Base-by-base conservation (phyloP, 1,284 basidiomycete genomes). In the Austroboletus novae-zelandiae region DNA sequence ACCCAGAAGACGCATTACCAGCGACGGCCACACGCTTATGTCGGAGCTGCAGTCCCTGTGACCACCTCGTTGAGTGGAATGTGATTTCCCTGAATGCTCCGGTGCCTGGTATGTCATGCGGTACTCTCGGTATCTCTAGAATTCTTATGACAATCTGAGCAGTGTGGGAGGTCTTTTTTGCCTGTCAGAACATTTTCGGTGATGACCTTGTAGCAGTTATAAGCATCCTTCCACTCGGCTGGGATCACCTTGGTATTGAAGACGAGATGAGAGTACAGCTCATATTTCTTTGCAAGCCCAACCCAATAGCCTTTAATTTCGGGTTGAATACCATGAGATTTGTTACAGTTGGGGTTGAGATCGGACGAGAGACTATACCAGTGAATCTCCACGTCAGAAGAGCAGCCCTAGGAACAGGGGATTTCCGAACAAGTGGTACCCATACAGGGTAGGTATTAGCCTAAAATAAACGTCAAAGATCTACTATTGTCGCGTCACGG, bases 1-100 rank as follows among this genome's bases (percentile, higher is more conserved):
- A 66, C 65, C 61, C 75, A 36, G 77, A 77, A 17, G 76, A 73
- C 1, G 77, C 80, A 54, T 77, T 80, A 10, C 79, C 80, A 47
- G 81, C 69, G 17, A 81, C 60, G 3, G 73, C 77, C 4, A 79
- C 71, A 37, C 66, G 67, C 57, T 78, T 78, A 20, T 67, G 70
- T 10, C 58, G 64, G 23, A 77, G 64, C 50, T 75, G 66, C 32
- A 78, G 61, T 10, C 66, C 63, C 8, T 64, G 54, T 35, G 75
- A 68, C 72, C 75, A 81, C 11, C 61, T 59, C 2, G 76, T 75
- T 2, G 76, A 79, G 59, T 82, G 80, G 43, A 77, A 64, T 23
- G 75, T 61, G 9, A 57, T 50, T 1, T 78, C 79, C 49, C 74
- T 70, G 62, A 65, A 75, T 4, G 62, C 60, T 7, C 72, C 59